Evolutionary conservation across 2,329 filamentous ascomycete species (phyloP), one percentile per base, ranked within the genome.

Genomic region (Sordariomycetes sp.): DNA sequence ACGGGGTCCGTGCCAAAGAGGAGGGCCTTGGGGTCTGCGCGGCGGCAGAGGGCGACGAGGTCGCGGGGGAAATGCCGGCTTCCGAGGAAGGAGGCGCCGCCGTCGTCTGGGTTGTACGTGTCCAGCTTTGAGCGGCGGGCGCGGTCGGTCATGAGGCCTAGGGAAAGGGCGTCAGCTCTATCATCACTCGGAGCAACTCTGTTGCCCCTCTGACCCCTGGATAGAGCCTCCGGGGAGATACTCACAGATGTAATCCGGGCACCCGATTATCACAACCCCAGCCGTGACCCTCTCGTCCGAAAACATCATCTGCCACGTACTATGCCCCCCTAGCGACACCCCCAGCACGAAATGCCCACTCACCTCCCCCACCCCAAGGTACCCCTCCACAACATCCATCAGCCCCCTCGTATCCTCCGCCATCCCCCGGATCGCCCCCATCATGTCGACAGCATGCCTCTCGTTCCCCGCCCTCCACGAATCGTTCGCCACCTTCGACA

Each of bases 371-470:
- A 58, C 58, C 57, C 65, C 62, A 24, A 94, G 72, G 66, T 91
- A 95, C 0, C 83, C 83, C n/a, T 82, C 81, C 1, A 95, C 74
- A 58, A 90, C 80, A 63, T 90, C 86, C 62, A 97, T 85, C 60
- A 97, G 72, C 10, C 85, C 76, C 17, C 79, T 81, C 36, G 86
- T 84, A 68, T 97, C 92, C n/a, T 74, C 71, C 15, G 87, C 86
- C 0, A 88, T 92, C 56, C 81, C 78, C 70, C 82, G 80, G 59
- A 91, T 86, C 60, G 83, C 81, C 34, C 81, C 84, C 67, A 94
- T 90, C 90, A 99, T 96, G 69, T 99, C 94, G 66, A 89, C 83
- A 0, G 90, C 92, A 72, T 97, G 94, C 7, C 77, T 80, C 39
- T 78, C 74, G 66, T 96, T 96, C 34, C 90, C 90, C 42, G 81